phyloP scores from a whole-genome alignment of 768 basidiomycete species.

The Clitopilus hobsonii region DNA sequence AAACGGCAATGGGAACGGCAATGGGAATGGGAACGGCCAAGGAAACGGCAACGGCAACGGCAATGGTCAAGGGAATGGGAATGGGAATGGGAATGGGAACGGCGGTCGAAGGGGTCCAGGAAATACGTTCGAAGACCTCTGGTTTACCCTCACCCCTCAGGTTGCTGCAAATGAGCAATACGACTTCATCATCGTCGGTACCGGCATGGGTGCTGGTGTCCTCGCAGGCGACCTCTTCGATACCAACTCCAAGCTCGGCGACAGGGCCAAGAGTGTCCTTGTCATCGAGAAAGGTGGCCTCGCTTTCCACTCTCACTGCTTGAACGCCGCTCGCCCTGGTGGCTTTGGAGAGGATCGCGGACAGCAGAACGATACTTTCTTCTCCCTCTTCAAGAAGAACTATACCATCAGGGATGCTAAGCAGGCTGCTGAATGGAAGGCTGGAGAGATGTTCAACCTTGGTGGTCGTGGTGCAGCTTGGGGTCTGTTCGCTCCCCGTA shows the following conservation, averaged over 20 bases:
- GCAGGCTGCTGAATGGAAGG: slow-evolving; percentile 13
- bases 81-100: not conserved
- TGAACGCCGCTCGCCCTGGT: slow-evolving; percentile 17
- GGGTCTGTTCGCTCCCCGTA: slow-evolving; percentile 14
- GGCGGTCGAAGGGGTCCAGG: not conserved
- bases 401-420: not conserved
- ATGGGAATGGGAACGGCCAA: not conserved
- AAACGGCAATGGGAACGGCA: not conserved
- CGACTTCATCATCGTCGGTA: slow-evolving; percentile 18
- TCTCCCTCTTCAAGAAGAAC: not conserved
- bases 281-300: slow-evolving; percentile 21
- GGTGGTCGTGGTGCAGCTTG: slow-evolving; percentile 19
- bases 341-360: slow-evolving; percentile 14
- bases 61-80: not conserved
- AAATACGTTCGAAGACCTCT: slow-evolving; percentile 3
- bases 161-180: slow-evolving; percentile 4
- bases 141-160: slow-evolving; percentile 6
- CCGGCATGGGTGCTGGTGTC: slow-evolving; percentile 19
- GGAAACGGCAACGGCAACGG: not conserved
- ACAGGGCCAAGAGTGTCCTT: slow-evolving; percentile 11
- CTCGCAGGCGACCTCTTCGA: slow-evolving; percentile 19
- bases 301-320: slow-evolving; percentile 19
- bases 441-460: slow-evolving; percentile 15
- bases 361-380: slow-evolving; percentile 16
- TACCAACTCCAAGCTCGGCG: slow-evolving; percentile 14